phyloP scores from a whole-genome alignment of 192 early-diverging fungal genomes.

The Linnemannia elongata region DNA sequence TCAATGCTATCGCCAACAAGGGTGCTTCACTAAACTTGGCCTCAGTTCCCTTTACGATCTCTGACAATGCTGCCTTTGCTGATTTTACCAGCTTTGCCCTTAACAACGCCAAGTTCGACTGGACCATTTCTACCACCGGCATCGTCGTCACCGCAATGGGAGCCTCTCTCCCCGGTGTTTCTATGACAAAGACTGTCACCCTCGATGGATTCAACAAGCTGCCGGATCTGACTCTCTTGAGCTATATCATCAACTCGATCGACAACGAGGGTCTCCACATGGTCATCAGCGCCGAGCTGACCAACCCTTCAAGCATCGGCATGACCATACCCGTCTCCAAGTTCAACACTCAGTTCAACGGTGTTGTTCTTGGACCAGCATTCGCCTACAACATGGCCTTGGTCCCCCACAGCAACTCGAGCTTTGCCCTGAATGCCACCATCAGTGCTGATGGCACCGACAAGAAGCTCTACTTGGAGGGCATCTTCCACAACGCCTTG shows the following conservation, averaged over 20 bases:
- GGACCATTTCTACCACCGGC: slow-evolving; percentile 56
- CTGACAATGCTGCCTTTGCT: slow-evolving; percentile 47
- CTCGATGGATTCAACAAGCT: slow-evolving; percentile 61
- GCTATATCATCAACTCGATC: slow-evolving; percentile 36
- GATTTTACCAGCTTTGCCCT: slow-evolving; percentile 59
- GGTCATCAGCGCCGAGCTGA: slow-evolving; percentile 28
- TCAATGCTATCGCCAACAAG: slow-evolving; percentile 44
- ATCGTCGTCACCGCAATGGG: slow-evolving; percentile 64
- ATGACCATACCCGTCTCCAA: slow-evolving; percentile 42
- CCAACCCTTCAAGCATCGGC: slow-evolving; percentile 55
- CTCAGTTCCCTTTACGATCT: slow-evolving; percentile 48
- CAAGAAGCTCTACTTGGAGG: slow-evolving; percentile 6
- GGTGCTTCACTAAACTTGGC: slow-evolving; percentile 59
- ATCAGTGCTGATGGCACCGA: slow-evolving; percentile 11
- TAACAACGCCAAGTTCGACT: slow-evolving; percentile 58
- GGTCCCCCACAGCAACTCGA: not conserved
- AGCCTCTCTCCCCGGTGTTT: slow-evolving; percentile 54
- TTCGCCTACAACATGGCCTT: slow-evolving; percentile 9
- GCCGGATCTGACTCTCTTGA: not conserved
- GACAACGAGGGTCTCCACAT: slow-evolving; percentile 41
- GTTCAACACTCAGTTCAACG: slow-evolving; percentile 39
- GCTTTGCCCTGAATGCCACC: slow-evolving; percentile 30
- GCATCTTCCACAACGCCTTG: slow-evolving; percentile 27
- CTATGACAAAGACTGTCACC: slow-evolving; percentile 62
- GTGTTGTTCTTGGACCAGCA: slow-evolving; percentile 36